Evolutionary conservation across 2,329 filamentous ascomycete genomes (phyloP).

Genomic region (Ascochyta pisi): DNA sequence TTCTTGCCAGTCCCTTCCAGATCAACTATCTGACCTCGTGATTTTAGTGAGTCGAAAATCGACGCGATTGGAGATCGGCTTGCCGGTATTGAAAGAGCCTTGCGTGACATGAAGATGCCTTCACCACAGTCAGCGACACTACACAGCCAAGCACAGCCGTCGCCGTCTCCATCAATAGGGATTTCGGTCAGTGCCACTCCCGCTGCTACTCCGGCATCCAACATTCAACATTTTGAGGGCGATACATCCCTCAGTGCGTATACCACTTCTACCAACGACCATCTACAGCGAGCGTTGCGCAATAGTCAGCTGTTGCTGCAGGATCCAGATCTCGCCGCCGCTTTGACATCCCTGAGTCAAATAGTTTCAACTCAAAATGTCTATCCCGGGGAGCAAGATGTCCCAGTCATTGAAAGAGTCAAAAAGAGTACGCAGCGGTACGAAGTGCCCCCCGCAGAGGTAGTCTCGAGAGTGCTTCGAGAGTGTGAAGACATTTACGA

Average conservation of each 20-base stretch:
- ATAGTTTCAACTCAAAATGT: slow-evolving; percentile 14
- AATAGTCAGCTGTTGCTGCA: slow-evolving; percentile 12
- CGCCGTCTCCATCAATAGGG: slow-evolving; percentile 8
- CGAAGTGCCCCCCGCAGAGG: slow-evolving; percentile 11
- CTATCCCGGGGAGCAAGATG: slow-evolving; percentile 8
- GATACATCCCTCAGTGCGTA: slow-evolving; percentile 17
- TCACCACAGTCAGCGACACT: not conserved
- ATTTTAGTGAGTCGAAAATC: slow-evolving; percentile 48
- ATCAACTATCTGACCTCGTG: not conserved
- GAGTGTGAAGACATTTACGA: slow-evolving; percentile 16
- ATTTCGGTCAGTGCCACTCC: slow-evolving; percentile 44
- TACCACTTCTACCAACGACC: slow-evolving; percentile 14
- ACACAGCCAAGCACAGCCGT: not conserved
- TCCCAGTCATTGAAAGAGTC: not conserved
- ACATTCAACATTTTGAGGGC: slow-evolving; percentile 29
- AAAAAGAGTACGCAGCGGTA: not conserved
- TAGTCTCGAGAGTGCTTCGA: slow-evolving; percentile 15
- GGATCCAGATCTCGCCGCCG: slow-evolving; percentile 17
- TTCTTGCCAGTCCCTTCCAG: not conserved
- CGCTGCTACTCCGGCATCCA: slow-evolving; percentile 35
- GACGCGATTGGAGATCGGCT: slow-evolving; percentile 41
- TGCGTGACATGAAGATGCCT: slow-evolving; percentile 20
- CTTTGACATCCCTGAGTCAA: slow-evolving; percentile 18
- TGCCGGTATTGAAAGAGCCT: slow-evolving; percentile 37
- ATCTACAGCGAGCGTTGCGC: slow-evolving; percentile 12